Percentiles rank a stretch among this genome's conserved stretches.
phyloP scores from a whole-genome alignment of 164 flowering plant species.

The Platanus orientalis region DNA sequence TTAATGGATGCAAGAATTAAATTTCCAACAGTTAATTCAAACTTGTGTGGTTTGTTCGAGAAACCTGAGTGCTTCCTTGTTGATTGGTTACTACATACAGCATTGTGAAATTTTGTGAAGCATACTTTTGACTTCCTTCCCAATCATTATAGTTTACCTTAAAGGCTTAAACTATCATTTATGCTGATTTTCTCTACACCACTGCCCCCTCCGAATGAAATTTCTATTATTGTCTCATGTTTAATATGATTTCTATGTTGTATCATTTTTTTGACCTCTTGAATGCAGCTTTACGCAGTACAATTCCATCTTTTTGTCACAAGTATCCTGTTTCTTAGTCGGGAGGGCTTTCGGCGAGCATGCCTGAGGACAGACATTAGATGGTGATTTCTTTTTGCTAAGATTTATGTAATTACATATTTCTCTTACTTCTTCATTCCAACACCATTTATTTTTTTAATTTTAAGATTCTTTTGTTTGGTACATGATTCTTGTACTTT shows the following conservation, averaged over 20 bases:
- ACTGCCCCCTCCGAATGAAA: no score
- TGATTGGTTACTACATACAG: no score
- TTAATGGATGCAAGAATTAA: no score
- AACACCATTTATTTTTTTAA: neutral
- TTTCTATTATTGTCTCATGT: neutral
- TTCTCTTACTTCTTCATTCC: neutral
- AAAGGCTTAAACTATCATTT: no score
- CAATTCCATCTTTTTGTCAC: constrained; percentile 90
- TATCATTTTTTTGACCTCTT: neutral
- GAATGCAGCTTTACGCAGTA: constrained; percentile 76
- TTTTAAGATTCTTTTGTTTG: neutral
- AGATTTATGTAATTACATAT: neutral
- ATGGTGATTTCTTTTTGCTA: constrained; percentile 35
- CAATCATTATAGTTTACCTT: no score
- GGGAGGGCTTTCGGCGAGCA: constrained; percentile 97
- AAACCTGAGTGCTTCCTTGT: no score
- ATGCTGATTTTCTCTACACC: no score
- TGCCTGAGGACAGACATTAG: constrained; percentile 75
- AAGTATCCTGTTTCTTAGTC: constrained; percentile 78
- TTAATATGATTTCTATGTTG: neutral
- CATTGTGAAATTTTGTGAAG: no score
- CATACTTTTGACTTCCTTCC: no score
- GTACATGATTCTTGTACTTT: neutral
- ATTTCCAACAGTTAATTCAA: no score
- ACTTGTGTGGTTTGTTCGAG: no score